These are phyloP conservation scores for Aureobasidium pullulans DNA, from an alignment of 2,329 filamentous ascomycete species.

Conservation along the genomic window DNA sequence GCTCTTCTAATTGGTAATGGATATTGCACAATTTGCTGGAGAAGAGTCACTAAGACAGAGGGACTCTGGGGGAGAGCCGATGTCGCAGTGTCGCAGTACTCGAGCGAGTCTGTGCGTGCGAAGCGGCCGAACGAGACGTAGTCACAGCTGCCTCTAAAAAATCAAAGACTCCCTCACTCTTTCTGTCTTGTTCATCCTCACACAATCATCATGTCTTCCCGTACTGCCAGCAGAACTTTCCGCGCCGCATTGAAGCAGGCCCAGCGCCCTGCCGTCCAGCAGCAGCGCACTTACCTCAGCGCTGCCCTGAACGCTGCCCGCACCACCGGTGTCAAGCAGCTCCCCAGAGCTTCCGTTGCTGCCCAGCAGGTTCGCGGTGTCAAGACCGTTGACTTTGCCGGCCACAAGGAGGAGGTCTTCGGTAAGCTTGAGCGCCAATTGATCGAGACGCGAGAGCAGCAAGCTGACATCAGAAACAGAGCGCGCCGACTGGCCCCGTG, in stretches of 20 bases:
- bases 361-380: conserved; percentile 71
- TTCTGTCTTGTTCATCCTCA: conserved; percentile 9
- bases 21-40: conserved; percentile 12
- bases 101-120: neutral
- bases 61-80: conserved; percentile 4
- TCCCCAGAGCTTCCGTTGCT: conserved; percentile 39
- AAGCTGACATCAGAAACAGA: conserved; percentile 49
- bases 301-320: conserved; percentile 46
- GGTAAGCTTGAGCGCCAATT: conserved; percentile 47
- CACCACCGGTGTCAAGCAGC: conserved; percentile 31
- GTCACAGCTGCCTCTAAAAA: conserved; percentile 10
- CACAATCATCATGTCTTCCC: conserved; percentile 60
- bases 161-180: conserved; percentile 1
- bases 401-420: conserved; percentile 88
- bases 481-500: conserved; percentile 95
- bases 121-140: neutral
- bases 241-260: conserved; percentile 51
- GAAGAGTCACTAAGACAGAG: neutral
- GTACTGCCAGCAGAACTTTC: conserved; percentile 59
- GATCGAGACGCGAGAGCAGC: conserved; percentile 5
- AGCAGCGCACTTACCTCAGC: conserved; percentile 53
- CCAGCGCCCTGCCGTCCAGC: conserved; percentile 39
- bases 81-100: neutral
- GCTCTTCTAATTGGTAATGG: conserved; percentile 6
- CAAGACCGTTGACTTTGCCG: conserved; percentile 99